phyloP scores from a whole-genome alignment of 2,329 filamentous ascomycete species.

The Colletotrichum tamarilloi region DNA sequence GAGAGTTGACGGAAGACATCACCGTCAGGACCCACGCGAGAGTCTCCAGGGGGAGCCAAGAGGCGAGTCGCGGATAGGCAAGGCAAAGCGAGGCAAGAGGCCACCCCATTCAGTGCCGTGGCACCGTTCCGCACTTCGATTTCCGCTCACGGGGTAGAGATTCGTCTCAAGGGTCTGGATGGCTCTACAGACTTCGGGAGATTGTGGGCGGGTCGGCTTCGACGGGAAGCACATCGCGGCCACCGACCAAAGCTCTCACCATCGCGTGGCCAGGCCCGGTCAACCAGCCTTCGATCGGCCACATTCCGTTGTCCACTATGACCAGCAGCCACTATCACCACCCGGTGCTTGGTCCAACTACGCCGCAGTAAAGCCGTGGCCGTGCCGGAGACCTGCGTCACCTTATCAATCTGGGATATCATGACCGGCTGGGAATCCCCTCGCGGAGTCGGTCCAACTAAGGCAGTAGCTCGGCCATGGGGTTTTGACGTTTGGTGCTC shows the following conservation, averaged over 20 bases:
- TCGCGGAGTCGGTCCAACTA: conserved; percentile 9
- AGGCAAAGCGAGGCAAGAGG: conserved; percentile 6
- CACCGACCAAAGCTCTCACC: background rate
- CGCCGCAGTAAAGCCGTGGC: background rate
- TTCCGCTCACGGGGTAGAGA: background rate
- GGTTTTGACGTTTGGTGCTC: background rate
- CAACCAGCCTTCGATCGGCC: conserved; percentile 6
- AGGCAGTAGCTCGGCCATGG: background rate
- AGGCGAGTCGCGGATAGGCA: conserved; percentile 25
- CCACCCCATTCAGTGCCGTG: conserved; percentile 8
- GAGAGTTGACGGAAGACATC: background rate
- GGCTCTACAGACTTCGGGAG: conserved; percentile 19
- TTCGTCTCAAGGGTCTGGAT: conserved; percentile 12
- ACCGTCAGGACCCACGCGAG: conserved; percentile 10
- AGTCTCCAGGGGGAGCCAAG: background rate
- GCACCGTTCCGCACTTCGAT: conserved; percentile 12
- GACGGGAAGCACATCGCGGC: conserved; percentile 21
- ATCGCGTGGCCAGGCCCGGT: conserved; percentile 11
- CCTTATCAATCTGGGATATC: conserved; percentile 20
- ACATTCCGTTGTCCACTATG: conserved; percentile 21
- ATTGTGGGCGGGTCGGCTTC: conserved; percentile 27
- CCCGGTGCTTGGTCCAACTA: background rate
- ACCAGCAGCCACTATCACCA: background rate
- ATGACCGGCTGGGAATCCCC: conserved; percentile 25
- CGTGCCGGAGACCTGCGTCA: conserved; percentile 18